Base-by-base conservation (phyloP, 2,329 filamentous ascomycete species). In the Cryoendolithus antarcticus region DNA sequence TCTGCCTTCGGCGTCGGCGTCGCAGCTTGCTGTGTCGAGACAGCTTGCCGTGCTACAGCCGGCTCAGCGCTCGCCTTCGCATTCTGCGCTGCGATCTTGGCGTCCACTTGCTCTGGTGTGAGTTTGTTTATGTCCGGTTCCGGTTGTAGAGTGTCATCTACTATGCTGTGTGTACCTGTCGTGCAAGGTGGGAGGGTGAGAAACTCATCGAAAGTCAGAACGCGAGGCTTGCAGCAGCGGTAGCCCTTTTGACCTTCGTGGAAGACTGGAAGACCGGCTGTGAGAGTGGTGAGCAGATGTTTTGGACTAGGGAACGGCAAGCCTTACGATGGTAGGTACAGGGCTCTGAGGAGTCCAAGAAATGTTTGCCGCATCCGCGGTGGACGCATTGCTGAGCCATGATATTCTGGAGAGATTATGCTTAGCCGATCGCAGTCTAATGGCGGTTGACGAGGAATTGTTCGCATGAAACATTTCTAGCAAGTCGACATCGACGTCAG, bases 161-260 rank as follows among this genome's bases (percentile, higher is more conserved):
- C 82, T 9, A 85, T 86, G 43, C 84, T 91, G 68, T 98, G 91
- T 54, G 80, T 88, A 55, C 91, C 91, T 9, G 80, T 83, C 19
- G 91, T 94, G 71, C 91, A 98, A 30, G 91, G 89, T 36, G 83
- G 70, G 53, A 98, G 96, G 44, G 71, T 62, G 62, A 98, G 84
- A 70, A 98, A 98, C 66, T 98, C 91, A 65, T 98, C 91, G 60
- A 98, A 98, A 43, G 86, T 95, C 53, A 98, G 71, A 53, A 96
- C 86, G 55, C 91, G 82, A 42, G 88, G 82, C 66, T 95, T 96
- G 75, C 91, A 98, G 70, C 91, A 98, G 69, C 93, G 93, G 89
- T 91, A 96, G 58, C 91, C 91, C 78, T 98, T 96, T 66, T 95
- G 89, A 45, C 91, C 91, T 67, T 98, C 91, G 61, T 96, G 91